phyloP scores from a whole-genome alignment of 2,329 filamentous ascomycete genomes.

The Alternaria arbusti region DNA sequence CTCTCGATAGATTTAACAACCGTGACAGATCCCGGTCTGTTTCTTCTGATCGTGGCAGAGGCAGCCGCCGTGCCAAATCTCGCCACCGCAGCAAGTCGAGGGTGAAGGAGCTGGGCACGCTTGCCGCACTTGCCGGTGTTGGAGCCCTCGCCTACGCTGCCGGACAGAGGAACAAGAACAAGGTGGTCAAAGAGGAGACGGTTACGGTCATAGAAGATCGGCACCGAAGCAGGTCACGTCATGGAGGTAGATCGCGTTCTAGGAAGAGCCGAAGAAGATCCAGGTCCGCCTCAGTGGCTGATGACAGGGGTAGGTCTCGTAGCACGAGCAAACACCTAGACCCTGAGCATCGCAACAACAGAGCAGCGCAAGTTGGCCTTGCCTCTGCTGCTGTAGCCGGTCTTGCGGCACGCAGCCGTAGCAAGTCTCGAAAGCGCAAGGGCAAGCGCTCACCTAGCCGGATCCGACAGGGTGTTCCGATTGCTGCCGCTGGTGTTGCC shows the following conservation, averaged over 20 bases:
- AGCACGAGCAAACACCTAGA: conserved; percentile 53
- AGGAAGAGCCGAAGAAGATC: conserved; percentile 40
- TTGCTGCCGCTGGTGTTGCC: conserved; percentile 66
- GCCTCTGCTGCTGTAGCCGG: conserved; percentile 68
- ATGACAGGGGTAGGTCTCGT: conserved; percentile 42
- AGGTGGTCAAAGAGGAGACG: conserved; percentile 48
- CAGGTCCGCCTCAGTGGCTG: conserved; percentile 47
- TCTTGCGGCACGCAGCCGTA: conserved; percentile 64
- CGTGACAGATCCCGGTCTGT: conserved; percentile 56
- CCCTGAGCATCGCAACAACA: conserved; percentile 61
- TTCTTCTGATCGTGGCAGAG: conserved; percentile 39
- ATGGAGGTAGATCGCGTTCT: conserved; percentile 48
- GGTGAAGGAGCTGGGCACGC: conserved; percentile 61
- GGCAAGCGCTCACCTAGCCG: conserved; percentile 63
- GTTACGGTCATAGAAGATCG: conserved; percentile 52
- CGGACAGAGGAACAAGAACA: conserved; percentile 55
- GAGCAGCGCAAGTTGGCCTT: conserved; percentile 67
- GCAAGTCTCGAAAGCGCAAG: conserved; percentile 61
- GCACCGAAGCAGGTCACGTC: conserved; percentile 46
- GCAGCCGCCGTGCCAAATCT: conserved; percentile 32
- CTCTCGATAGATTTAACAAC: conserved; percentile 58
- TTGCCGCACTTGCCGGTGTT: conserved; percentile 66
- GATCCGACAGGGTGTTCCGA: conserved; percentile 63
- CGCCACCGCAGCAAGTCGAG: conserved; percentile 48
- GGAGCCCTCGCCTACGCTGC: conserved; percentile 64